Evolutionary conservation across 306 rosid species (phyloP).

Genomic region (Cajanus cajan): DNA sequence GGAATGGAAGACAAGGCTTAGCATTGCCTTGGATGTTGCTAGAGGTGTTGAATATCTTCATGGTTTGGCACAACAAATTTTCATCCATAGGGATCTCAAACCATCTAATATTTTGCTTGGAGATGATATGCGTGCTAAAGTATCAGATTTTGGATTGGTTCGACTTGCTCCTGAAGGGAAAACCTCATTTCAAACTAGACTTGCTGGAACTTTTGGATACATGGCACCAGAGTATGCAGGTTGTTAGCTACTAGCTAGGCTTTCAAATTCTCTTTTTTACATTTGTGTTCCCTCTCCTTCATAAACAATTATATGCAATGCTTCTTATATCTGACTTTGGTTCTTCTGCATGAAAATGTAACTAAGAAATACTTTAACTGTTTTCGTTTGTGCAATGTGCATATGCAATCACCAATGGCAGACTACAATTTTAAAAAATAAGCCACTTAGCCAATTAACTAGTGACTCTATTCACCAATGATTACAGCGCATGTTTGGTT

Average conservation of each 20-base stretch:
- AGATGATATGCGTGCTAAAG: conserved; percentile 86
- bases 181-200: conserved; percentile 69
- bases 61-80: conserved; percentile 70
- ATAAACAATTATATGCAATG: neutral
- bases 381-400: neutral
- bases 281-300: neutral
- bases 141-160: conserved; percentile 90
- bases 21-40: conserved; percentile 88
- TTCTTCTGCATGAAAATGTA: neutral
- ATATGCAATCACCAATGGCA: neutral
- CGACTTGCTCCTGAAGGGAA: conserved; percentile 95
- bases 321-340: neutral
- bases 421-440: neutral
- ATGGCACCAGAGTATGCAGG: conserved; percentile 97
- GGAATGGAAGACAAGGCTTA: conserved; percentile 78
- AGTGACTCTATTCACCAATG: neutral
- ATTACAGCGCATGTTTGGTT: no score
- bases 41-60: conserved; percentile 93
- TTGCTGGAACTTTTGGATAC: conserved; percentile 96
- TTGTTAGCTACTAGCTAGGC: neutral
- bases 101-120: conserved; percentile 96
- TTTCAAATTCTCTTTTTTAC: neutral
- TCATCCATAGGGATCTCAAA: conserved; percentile 91
- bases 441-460: neutral
- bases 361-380: neutral